Base-by-base conservation (phyloP, 257 asterid genomes). In the Solanum okadae region DNA sequence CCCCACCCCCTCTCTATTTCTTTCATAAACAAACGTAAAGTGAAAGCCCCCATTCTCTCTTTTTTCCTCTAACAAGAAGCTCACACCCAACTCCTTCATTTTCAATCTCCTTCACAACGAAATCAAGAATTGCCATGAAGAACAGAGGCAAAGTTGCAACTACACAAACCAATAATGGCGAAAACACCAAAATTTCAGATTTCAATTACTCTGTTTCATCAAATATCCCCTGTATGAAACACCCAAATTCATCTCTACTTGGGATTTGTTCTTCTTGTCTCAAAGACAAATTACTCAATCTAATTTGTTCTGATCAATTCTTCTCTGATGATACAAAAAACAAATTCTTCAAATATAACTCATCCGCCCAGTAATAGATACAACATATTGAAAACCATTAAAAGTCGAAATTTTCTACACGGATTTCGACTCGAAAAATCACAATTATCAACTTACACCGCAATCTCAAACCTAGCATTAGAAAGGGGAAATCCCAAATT, bases 211-310 rank as follows among this genome's bases (percentile, higher is more conserved):
- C 93, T 44, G 90, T 91, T 72, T 86, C 93, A 29, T 89, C 97
- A 12, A 95, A 94, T 68, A 88, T 93, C 34, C 93, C 95, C 2
- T 96, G 99, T 92, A 87, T 83, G 56, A 96, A 95, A 83, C 99
- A 96, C 87, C 99, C 99, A 1, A 90, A 63, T 42, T 90, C 96
- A 4, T 87, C 95, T 5, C 82, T 95, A 7, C 92, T 92, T 15
- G 99, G 99, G 5, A 90, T 96, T 35, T 96, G 99, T 75, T 92
- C 72, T 89, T 96, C 77, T 89, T 96, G 99, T 25, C 90, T 96
- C 2, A 95, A 93, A 87, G 99, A 95, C 5, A 88, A 94, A 90
- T 92, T 96, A 25, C 91, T 93, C 25, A 91, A 93, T 8, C 44
- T 96, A 63, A 94, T 95, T 3, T 96, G 96, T 89, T 90, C 98